Conservation (phyloP, 768 basidiomycete species). For the Psilocybe cubensis region DNA sequence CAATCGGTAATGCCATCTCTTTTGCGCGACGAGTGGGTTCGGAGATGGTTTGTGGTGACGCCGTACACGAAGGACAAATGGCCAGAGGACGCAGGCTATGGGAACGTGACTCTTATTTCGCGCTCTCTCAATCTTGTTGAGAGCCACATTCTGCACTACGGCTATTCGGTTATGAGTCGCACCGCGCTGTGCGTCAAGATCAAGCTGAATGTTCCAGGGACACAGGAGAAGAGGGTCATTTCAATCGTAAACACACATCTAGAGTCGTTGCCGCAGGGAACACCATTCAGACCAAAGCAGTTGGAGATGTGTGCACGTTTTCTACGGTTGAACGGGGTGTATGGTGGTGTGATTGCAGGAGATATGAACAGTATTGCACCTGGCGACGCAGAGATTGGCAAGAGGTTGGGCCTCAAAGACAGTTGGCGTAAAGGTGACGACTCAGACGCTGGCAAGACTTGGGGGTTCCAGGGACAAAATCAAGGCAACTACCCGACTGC, state of each 20-base stretch:
- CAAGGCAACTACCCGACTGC: constrained; percentile 46
- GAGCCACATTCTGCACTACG: constrained; percentile 56
- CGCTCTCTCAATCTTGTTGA: constrained; percentile 52
- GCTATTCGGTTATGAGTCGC: constrained; percentile 51
- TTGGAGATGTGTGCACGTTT: constrained; percentile 53
- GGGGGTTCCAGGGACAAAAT: constrained; percentile 65
- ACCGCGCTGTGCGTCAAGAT: constrained; percentile 49
- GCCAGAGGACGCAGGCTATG: constrained; percentile 54
- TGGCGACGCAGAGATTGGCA: constrained; percentile 46
- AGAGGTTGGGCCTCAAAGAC: constrained; percentile 55
- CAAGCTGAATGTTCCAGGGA: constrained; percentile 21
- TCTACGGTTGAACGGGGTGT: constrained; percentile 48
- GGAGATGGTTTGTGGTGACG: constrained; percentile 57
- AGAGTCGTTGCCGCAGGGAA: constrained; percentile 61
- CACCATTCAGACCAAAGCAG: constrained; percentile 48
- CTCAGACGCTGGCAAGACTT: constrained; percentile 57
- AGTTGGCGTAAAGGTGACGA: constrained; percentile 56
- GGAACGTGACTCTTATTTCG: constrained; percentile 74
- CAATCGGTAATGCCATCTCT: constrained; percentile 46
- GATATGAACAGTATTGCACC: constrained; percentile 72
- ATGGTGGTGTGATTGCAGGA: constrained; percentile 67
- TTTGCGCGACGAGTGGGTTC: constrained; percentile 65
- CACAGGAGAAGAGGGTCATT: constrained; percentile 44
- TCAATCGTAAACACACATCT: constrained; percentile 77
- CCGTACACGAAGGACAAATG: constrained; percentile 60